phyloP scores from a whole-genome alignment of 352 stramenopile genomes.

The Phytophthora melonis region DNA sequence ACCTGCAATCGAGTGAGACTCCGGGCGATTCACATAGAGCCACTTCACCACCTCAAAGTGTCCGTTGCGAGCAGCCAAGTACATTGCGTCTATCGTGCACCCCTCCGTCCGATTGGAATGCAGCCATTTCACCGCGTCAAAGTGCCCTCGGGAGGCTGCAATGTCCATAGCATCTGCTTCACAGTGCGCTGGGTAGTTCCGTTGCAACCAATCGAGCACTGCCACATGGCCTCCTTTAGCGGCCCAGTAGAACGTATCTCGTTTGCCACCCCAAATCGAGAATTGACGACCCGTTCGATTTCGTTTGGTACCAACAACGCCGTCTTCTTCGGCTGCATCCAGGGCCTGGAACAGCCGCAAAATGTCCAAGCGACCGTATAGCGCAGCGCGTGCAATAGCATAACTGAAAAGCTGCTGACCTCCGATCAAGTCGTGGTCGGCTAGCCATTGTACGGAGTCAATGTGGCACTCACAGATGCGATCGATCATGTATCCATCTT shows the following conservation, averaged over 20 bases:
- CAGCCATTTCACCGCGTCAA: not conserved
- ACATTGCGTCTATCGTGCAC: not conserved
- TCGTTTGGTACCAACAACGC: constrained; percentile 3
- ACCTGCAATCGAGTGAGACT: not conserved
- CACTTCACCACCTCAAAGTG: not conserved
- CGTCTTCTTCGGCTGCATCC: not conserved
- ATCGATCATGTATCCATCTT: not conserved
- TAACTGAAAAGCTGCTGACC: not conserved
- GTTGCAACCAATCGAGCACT: not conserved
- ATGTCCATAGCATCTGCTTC: not conserved
- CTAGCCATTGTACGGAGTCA: not conserved
- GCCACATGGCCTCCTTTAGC: not conserved
- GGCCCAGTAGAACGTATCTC: not conserved
- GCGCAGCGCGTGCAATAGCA: not conserved
- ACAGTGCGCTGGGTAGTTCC: not conserved
- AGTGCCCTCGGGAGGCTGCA: not conserved
- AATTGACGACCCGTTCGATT: constrained; percentile 1
- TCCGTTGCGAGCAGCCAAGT: not conserved
- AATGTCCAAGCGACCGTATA: constrained; percentile 11
- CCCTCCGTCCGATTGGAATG: not conserved
- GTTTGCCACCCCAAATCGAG: constrained; percentile 2
- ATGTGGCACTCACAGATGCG: not conserved
- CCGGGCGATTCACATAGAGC: not conserved
- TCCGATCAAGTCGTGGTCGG: not conserved
- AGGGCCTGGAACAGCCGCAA: constrained; percentile 10